Evolutionary conservation across 345 rosid genomes (phyloP), one percentile per base, ranked within the genome.

Genomic region (Euphorbia peplus): DNA sequence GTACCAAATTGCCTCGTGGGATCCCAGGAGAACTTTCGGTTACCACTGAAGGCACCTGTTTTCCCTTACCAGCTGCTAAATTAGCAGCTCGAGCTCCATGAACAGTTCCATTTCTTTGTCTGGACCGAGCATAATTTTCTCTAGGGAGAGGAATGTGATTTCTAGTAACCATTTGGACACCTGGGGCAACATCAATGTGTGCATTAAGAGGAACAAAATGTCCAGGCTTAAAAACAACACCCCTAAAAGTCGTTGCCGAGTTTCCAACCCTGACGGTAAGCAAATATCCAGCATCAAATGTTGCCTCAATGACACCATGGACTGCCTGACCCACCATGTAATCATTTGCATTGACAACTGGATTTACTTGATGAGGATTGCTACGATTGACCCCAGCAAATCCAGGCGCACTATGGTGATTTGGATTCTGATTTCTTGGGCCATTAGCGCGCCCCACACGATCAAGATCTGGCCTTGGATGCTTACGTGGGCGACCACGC

Each of bases 401-500:
- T 63, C 76, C 81, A 72, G 85, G 76, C 32, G 85, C 75, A 53
- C 42, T 37, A 60, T 39, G 73, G 63, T 30, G 66, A 58, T 69
- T 69, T 8, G 67, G 55, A 69, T 74, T 82, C 54, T 48, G 77
- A 66, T 53, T 65, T 64, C 74, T 74, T 12, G 67, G 52, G 28
- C 42, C 66, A 60, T 44, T 67, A 63, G 41, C 71, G 72, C 50
- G 65, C 48, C 70, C 73, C 51, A 62, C 68, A 39, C 24, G 71
- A 66, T 64, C 62, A 54, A 59, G 51, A 65, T 52, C 72, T 24
- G 44, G 52, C 41, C 69, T 80, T n/a, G 85, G 88, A 76, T 78
- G 52, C 76, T 95, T 91, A 50, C 93, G 84, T 5, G 96, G 97
- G 3, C 98, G 96, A 60, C 99, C 98, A 65, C 93, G 95, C 71